Base-by-base conservation (phyloP, 257 asterid genomes). In the Solanum pennellii region DNA sequence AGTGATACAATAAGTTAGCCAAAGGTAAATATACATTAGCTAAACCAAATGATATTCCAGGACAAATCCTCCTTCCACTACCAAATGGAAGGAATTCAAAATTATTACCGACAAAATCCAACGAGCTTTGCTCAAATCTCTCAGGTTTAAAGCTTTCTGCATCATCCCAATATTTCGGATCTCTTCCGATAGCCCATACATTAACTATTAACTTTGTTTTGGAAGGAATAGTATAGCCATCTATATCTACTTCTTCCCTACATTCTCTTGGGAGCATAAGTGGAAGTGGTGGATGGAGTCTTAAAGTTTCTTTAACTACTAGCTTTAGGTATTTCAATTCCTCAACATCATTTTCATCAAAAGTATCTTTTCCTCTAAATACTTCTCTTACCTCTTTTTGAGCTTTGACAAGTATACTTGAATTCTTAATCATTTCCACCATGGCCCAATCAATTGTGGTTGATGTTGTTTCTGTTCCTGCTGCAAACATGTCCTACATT, bases 391-490 rank as follows among this genome's bases (percentile, higher is more conserved):
- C 86, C 33, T 88, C 86, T 20, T 41, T 75, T 85, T 88, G 90
- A 62, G 83, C 90, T 80, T 25, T 85, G 21, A 21, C 44, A 5
- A 85, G 13, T 9, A 21, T 11, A 66, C 1, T n/a, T 31, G 83
- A 41, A 42, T 88, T 88, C 65, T 65, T 88, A 5, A 88, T 60
- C 88, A 88, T 45, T 77, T 88, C 88, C 2, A 9, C 73, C 86
- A 88, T 76, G 15, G 90, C 85, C 88, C 88, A 88, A 1, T 45
- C 66, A 8, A 77, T 8, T 12, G 84, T 21, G 20, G 90, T 52
- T 31, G 90, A 66, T 49, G 90, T 11, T 25, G 90, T 77, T 60
- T 88, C 90, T 23, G 88, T 75, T 4, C 86, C 88, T 7, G 86
- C 90, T 4, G 83, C 35, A 77, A 77, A 77, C 52, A 77, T 77